Evolutionary conservation across 176 grass and related monocot species (phyloP).

Genomic region (Saccharum spontaneum): DNA sequence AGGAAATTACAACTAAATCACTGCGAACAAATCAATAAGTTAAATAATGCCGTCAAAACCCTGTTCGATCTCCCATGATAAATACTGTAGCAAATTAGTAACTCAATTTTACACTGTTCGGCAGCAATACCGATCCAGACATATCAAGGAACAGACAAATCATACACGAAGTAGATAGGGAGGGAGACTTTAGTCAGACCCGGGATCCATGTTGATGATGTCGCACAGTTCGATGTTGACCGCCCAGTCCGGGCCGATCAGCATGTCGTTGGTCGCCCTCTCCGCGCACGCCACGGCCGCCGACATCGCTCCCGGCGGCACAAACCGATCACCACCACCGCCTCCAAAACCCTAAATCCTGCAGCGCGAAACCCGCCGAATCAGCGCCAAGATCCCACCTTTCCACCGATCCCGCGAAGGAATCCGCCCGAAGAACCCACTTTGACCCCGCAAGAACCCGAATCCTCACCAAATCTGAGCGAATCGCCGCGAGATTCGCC

Average conservation of each 20-base stretch:
- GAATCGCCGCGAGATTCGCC: constrained; percentile 24
- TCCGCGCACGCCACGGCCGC: constrained; percentile 73
- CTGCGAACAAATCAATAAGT: background rate
- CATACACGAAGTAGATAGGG: background rate
- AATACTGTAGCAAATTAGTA: background rate
- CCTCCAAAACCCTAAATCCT: constrained; percentile 44
- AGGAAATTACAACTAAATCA: background rate
- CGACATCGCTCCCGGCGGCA: constrained; percentile 24
- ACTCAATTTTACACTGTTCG: background rate
- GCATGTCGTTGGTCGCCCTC: constrained; percentile 88
- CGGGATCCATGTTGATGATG: constrained; percentile 96
- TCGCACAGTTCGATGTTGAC: constrained; percentile 98
- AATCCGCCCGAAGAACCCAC: background rate
- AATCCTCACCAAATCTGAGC: constrained; percentile 42
- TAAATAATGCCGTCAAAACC: background rate
- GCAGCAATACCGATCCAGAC: background rate
- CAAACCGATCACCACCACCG: background rate
- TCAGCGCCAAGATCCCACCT: constrained; percentile 37
- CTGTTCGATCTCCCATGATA: background rate
- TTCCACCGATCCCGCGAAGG: background rate
- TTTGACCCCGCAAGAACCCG: background rate
- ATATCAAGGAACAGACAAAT: background rate
- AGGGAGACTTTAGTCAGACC: constrained; percentile 40
- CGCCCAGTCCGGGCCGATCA: constrained; percentile 95
- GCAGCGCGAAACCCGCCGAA: background rate